These are phyloP conservation scores for Cicer cuneatum DNA, from an alignment of 306 rosid genomes.

Conservation along the genomic window DNA sequence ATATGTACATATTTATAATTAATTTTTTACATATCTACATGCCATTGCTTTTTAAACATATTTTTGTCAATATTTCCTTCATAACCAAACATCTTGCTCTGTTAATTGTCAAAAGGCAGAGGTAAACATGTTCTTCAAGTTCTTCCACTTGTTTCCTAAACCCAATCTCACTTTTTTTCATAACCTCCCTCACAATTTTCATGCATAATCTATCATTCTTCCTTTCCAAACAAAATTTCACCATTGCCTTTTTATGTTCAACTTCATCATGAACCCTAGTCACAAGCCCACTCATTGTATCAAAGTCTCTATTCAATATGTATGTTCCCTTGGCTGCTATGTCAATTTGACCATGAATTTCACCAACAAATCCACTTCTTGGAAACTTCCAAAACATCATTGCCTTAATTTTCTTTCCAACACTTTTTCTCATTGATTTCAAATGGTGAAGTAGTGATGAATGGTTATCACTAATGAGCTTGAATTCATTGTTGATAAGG, in stretches of 20 bases:
- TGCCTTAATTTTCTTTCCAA: conserved; percentile 51
- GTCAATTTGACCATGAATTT: conserved; percentile 57
- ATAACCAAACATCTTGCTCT: conserved; percentile 58
- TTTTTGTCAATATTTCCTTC: conserved; percentile 48
- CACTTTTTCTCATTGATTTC: conserved; percentile 55
- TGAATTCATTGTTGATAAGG: conserved; percentile 48
- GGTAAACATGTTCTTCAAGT: conserved; percentile 63
- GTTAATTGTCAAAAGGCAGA: conserved; percentile 63
- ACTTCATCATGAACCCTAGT: conserved; percentile 55
- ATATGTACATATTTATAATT: too few species aligned
- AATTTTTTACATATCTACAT: not conserved
- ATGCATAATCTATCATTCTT: conserved; percentile 48
- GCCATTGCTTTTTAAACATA: not conserved
- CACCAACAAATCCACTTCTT: conserved; percentile 40
- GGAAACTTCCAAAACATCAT: conserved; percentile 43
- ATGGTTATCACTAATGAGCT: conserved; percentile 48
- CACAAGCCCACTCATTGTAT: conserved; percentile 62
- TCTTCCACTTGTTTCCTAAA: conserved; percentile 66
- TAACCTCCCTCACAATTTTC: conserved; percentile 58
- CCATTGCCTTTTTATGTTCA: conserved; percentile 54
- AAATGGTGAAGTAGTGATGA: conserved; percentile 44
- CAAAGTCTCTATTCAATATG: conserved; percentile 60
- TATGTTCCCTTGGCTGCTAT: conserved; percentile 67
- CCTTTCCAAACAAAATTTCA: conserved; percentile 56
- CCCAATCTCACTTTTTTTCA: conserved; percentile 50